phyloP scores from a whole-genome alignment of 2,329 filamentous ascomycete genomes.

The Coniochaeta sp. region DNA sequence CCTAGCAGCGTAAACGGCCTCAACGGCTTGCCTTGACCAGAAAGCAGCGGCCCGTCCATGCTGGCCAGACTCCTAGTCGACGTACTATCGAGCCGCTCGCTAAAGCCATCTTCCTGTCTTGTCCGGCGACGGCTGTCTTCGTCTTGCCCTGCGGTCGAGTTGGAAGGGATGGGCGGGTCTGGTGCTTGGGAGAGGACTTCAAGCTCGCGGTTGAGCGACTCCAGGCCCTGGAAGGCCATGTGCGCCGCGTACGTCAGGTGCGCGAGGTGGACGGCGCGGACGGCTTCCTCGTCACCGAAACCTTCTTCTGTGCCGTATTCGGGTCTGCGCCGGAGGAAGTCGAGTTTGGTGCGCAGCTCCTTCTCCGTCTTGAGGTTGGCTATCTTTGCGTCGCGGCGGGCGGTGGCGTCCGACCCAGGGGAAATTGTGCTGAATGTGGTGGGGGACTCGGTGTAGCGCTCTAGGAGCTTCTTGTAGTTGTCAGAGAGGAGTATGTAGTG shows the following conservation, averaged over 20 bases:
- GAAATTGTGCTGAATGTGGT: constrained; percentile 66
- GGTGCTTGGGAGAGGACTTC: constrained; percentile 75
- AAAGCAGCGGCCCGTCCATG: constrained; percentile 63
- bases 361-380: constrained; percentile 79
- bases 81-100: constrained; percentile 65
- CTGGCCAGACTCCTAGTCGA: constrained; percentile 43
- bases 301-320: constrained; percentile 44
- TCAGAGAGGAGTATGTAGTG: constrained; percentile 65
- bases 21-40: constrained; percentile 72
- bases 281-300: constrained; percentile 75
- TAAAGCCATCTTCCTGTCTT: constrained; percentile 38
- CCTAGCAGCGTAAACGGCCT: constrained; percentile 84
- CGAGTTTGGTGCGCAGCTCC: constrained; percentile 73
- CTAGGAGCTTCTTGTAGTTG: constrained; percentile 60
- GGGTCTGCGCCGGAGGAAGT: constrained; percentile 39
- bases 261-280: constrained; percentile 71
- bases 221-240: constrained; percentile 78
- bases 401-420: constrained; percentile 47
- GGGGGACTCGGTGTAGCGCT: constrained; percentile 65
- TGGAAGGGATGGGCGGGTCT: constrained; percentile 31
- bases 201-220: constrained; percentile 76
- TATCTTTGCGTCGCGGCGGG: constrained; percentile 77
- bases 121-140: constrained; percentile 34
- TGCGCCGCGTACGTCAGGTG: constrained; percentile 68
- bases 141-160: constrained; percentile 25